Percentiles rank a stretch among this genome's conserved stretches.
These are phyloP conservation scores for Elsinoe fawcettii DNA, from an alignment of 2,329 filamentous ascomycete genomes.

Conservation along the genomic window DNA sequence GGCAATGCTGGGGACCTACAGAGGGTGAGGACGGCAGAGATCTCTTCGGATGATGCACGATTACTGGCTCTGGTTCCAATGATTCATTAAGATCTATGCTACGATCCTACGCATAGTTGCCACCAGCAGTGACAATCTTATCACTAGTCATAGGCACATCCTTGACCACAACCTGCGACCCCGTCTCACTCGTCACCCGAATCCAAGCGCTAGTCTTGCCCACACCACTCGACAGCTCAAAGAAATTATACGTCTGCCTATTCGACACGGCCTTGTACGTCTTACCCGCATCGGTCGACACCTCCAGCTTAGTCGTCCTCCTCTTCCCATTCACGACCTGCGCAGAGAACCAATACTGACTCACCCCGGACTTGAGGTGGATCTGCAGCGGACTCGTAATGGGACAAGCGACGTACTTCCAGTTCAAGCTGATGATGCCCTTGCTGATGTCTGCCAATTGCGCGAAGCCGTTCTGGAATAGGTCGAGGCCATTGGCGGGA, in stretches of 20 bases:
- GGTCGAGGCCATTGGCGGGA: slow-evolving; percentile 47
- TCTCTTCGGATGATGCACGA: slow-evolving; percentile 35
- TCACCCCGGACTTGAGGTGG: slow-evolving; percentile 21
- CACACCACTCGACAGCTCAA: slow-evolving; percentile 18
- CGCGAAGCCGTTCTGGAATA: slow-evolving; percentile 46
- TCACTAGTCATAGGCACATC: slow-evolving; percentile 20
- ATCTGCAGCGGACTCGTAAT: slow-evolving; percentile 20
- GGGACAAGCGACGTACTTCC: slow-evolving; percentile 26
- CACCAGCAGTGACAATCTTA: slow-evolving; percentile 18
- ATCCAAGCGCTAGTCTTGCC: slow-evolving; percentile 20
- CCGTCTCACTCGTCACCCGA: slow-evolving; percentile 19
- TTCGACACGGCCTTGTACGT: slow-evolving; percentile 19
- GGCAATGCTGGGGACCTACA: slow-evolving; percentile 57
- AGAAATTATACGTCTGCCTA: slow-evolving; percentile 23
- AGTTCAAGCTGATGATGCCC: slow-evolving; percentile 37
- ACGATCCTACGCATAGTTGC: slow-evolving; percentile 20
- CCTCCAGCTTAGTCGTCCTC: slow-evolving; percentile 21
- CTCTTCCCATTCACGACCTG: slow-evolving; percentile 22
- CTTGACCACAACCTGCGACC: slow-evolving; percentile 16
- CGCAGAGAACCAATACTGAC: slow-evolving; percentile 23
- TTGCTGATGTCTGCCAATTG: slow-evolving; percentile 37
- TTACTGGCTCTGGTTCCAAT: neutral
- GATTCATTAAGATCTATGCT: neutral
- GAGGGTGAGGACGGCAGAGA: slow-evolving; percentile 45
- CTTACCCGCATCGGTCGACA: slow-evolving; percentile 21